phyloP scores from a whole-genome alignment of 805 yeast species.

The Yarrowia sp. region DNA sequence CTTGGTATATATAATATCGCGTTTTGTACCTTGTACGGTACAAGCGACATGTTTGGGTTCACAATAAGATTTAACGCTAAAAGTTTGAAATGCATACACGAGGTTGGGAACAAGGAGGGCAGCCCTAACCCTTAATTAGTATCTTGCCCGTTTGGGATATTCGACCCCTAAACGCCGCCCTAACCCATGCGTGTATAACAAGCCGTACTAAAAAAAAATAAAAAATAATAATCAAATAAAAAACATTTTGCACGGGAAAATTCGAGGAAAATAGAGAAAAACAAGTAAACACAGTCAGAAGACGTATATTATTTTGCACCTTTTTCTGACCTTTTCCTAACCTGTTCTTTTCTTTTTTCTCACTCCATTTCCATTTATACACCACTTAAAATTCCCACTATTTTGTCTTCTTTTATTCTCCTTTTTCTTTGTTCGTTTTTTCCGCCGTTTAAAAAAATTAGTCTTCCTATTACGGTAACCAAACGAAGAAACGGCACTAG shows the following conservation, averaged over 20 bases:
- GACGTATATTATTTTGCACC: no score
- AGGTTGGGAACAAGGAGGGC: not conserved
- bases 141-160: not conserved
- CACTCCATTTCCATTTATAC: not conserved
- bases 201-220: no score
- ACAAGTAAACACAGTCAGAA: no score
- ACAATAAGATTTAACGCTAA: not conserved
- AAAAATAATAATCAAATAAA: no score
- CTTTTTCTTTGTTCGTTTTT: not conserved
- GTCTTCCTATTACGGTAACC: constrained; percentile 26
- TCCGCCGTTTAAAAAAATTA: constrained; percentile 4
- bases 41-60: constrained; percentile 8
- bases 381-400: not conserved
- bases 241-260: no score
- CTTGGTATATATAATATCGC: constrained; percentile 11
- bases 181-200: constrained; percentile 7
- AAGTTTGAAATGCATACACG: constrained; percentile 24
- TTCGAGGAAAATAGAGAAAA: not conserved
- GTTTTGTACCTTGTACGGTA: not conserved
- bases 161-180: not conserved
- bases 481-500: constrained; percentile 11
- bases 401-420: not conserved
- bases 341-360: not conserved
- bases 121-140: not conserved
- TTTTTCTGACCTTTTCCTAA: no score